A percentile compares a stretch with the other conserved stretches of the same genome.
Conservation (phyloP, 371 early-diverging fungal species). For the Mucor indicus region DNA sequence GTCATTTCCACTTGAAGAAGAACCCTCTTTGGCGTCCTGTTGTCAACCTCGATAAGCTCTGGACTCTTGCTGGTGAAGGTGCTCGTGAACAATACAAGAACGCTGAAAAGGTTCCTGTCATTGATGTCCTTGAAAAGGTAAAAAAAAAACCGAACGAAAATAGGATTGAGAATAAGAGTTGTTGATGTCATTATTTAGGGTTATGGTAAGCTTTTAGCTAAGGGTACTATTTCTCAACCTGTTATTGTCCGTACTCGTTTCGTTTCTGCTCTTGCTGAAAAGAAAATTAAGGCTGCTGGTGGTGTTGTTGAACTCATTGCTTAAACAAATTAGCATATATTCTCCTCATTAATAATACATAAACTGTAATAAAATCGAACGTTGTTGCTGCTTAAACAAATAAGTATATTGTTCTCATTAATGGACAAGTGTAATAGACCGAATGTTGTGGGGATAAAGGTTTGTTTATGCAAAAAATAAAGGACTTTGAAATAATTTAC, state of each 20-base stretch:
- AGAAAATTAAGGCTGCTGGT: constrained; percentile 98
- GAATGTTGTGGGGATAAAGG: no score
- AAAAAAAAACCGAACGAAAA: background rate
- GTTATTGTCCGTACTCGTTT: constrained; percentile 98
- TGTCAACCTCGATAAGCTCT: constrained; percentile 93
- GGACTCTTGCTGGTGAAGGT: constrained; percentile 92
- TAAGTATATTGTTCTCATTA: no score
- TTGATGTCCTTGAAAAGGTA: constrained; percentile 82
- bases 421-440: no score
- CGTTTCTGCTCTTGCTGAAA: constrained; percentile 93
- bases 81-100: constrained; percentile 84
- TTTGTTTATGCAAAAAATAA: no score
- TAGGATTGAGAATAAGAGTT: background rate
- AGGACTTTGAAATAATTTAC: no score
- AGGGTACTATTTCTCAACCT: constrained; percentile 93
- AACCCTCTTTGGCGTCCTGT: constrained; percentile 86
- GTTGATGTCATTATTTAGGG: constrained; percentile 47
- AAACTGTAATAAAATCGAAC: no score
- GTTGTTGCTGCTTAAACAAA: no score
- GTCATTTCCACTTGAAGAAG: constrained; percentile 96
- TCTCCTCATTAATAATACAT: background rate
- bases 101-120: constrained; percentile 90
- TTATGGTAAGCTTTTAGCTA: constrained; percentile 96
- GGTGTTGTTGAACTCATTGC: constrained; percentile 63
- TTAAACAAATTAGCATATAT: constrained; percentile 3